phyloP scores from a whole-genome alignment of 2,329 filamentous ascomycete genomes.

The Sarocladium strictum region DNA sequence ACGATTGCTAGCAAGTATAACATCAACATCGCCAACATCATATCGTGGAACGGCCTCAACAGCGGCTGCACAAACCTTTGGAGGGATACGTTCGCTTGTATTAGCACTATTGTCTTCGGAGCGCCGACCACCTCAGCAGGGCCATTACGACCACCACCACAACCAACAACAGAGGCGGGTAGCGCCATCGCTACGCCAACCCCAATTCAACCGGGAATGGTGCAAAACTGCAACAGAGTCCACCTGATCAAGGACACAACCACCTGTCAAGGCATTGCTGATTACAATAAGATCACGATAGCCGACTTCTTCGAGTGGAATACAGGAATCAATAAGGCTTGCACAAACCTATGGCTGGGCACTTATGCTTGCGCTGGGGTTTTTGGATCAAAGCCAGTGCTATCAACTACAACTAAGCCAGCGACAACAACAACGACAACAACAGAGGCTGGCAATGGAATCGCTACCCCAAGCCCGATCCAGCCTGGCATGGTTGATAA shows the following conservation, averaged over 20 bases:
- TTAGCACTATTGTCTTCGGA: too few relatives aligned
- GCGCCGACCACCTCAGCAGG: too few relatives aligned
- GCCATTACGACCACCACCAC: too few relatives aligned
- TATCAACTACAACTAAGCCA: background rate
- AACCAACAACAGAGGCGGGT: constrained; percentile 9
- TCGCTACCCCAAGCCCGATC: constrained; percentile 11
- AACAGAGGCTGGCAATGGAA: background rate
- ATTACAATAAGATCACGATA: background rate
- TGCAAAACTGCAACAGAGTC: constrained; percentile 14
- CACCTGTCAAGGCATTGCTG: constrained; percentile 11
- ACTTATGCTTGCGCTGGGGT: background rate
- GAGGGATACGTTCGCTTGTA: too few relatives aligned
- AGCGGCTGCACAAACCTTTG: too few relatives aligned
- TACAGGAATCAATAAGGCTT: background rate
- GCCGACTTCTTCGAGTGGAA: constrained; percentile 4
- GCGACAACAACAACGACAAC: background rate
- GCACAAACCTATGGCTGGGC: background rate
- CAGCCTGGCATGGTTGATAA: constrained; percentile 15
- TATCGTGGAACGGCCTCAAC: constrained; percentile 10
- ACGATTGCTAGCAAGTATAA: constrained; percentile 14
- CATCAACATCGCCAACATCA: constrained; percentile 17
- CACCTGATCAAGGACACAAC: constrained; percentile 10
- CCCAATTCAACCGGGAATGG: constrained; percentile 12
- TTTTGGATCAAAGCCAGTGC: background rate
- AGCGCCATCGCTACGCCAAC: constrained; percentile 13